phyloP scores from a whole-genome alignment of 495 filamentous ascomycete species.

The Cetradonia linearis region DNA sequence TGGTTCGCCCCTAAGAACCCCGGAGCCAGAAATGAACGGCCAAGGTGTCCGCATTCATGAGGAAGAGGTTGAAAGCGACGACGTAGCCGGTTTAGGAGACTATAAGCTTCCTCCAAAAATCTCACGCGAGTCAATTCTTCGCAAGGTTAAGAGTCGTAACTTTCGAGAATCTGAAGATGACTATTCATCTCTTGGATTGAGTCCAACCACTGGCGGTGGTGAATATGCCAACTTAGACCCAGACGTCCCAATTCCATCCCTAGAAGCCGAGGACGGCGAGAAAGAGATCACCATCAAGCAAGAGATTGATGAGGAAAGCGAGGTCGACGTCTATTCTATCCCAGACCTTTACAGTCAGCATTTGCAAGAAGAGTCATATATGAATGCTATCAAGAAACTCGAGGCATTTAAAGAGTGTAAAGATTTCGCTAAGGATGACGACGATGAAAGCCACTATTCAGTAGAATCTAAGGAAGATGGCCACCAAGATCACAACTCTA shows the following conservation, averaged over 20 bases:
- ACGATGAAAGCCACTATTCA: slow-evolving; percentile 44
- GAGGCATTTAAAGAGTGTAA: slow-evolving; percentile 38
- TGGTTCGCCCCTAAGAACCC: slow-evolving; percentile 16
- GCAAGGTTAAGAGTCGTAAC: slow-evolving; percentile 59
- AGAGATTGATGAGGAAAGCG: slow-evolving; percentile 50
- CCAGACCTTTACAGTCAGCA: slow-evolving; percentile 43
- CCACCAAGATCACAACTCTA: slow-evolving; percentile 19
- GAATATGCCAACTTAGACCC: slow-evolving; percentile 54
- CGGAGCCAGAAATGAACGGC: slow-evolving; percentile 34
- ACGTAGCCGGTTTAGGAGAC: slow-evolving; percentile 45
- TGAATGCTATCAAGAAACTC: slow-evolving; percentile 39
- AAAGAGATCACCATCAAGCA: slow-evolving; percentile 56
- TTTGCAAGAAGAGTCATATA: slow-evolving; percentile 34
- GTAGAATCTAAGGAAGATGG: slow-evolving; percentile 29
- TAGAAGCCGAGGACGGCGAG: slow-evolving; percentile 46
- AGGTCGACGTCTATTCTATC: slow-evolving; percentile 61
- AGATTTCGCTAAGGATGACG: slow-evolving; percentile 33
- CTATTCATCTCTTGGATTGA: slow-evolving; percentile 47
- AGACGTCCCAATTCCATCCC: slow-evolving; percentile 73
- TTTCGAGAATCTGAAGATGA: slow-evolving; percentile 45
- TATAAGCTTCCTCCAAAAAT: slow-evolving; percentile 65
- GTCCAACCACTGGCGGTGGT: slow-evolving; percentile 41
- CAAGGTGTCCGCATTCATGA: slow-evolving; percentile 33
- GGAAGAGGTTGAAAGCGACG: slow-evolving; percentile 38
- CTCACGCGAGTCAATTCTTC: slow-evolving; percentile 84